Percentiles rank a stretch among this genome's conserved stretches.
Evolutionary conservation across 106 monocot genomes (phyloP).

Genomic region (Amphibolis antarctica): DNA sequence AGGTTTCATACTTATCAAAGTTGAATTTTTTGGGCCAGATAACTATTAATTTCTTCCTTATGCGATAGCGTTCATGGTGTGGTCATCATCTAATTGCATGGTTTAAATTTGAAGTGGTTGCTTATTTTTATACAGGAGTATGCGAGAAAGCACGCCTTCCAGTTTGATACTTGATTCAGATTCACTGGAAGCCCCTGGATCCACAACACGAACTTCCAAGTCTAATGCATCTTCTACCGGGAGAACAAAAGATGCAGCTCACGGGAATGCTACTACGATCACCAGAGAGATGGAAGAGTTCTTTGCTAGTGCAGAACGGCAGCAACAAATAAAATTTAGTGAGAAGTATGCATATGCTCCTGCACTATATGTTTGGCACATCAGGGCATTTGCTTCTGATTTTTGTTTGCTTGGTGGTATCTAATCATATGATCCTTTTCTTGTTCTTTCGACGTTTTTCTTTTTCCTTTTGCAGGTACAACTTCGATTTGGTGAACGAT

Average conservation of each 20-base stretch:
- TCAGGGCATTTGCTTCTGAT: neutral
- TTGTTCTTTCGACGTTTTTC: too few species aligned
- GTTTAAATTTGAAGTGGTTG: neutral
- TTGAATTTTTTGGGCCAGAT: too few species aligned
- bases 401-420: neutral
- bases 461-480: conserved; percentile 7
- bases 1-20: neutral
- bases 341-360: conserved; percentile 21
- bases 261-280: conserved; percentile 9
- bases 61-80: neutral
- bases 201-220: conserved; percentile 10
- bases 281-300: conserved; percentile 34
- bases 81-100: neutral
- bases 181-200: conserved; percentile 15
- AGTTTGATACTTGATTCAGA: conserved; percentile 30
- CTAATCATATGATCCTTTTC: neutral
- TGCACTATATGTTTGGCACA: neutral
- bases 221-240: conserved; percentile 8
- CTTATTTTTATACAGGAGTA: conserved; percentile 4
- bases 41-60: too few species aligned
- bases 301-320: conserved; percentile 22
- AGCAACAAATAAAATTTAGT: conserved; percentile 16
- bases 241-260: conserved; percentile 5
- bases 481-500: conserved; percentile 12
- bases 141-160: conserved; percentile 32